Evolutionary conservation across 495 filamentous ascomycete species (phyloP).

Genomic region (Daldinia caldariorum): DNA sequence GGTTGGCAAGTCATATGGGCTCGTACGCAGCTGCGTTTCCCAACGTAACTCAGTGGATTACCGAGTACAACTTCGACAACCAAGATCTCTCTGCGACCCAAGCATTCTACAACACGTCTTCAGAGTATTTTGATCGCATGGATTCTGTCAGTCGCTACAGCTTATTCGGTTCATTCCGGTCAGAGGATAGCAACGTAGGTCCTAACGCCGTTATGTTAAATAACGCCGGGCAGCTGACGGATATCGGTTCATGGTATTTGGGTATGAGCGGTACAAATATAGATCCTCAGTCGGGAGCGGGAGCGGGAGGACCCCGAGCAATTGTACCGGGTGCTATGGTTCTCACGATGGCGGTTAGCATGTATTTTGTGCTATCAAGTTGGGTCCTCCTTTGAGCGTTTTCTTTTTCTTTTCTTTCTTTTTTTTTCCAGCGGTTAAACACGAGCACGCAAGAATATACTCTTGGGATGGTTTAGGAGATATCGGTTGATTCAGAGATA

Average conservation of each 20-base stretch:
- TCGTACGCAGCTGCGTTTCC: constrained; percentile 67
- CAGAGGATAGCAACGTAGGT: constrained; percentile 71
- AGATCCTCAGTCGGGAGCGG: constrained; percentile 37
- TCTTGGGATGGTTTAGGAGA: no score
- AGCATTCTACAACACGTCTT: constrained; percentile 69
- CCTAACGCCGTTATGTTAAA: constrained; percentile 73
- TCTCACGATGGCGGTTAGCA: constrained; percentile 12
- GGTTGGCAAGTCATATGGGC: constrained; percentile 75
- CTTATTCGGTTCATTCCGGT: constrained; percentile 78
- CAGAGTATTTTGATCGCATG: constrained; percentile 71
- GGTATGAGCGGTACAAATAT: constrained; percentile 64
- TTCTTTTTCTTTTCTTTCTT: no score
- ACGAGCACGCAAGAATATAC: no score
- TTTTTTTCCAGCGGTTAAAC: no score
- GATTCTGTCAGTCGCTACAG: constrained; percentile 71
- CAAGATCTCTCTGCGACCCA: constrained; percentile 65
- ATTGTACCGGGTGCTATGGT: constrained; percentile 3
- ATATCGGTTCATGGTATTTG: constrained; percentile 80
- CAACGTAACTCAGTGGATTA: constrained; percentile 74
- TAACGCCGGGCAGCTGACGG: constrained; percentile 68
- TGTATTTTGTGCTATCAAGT: neutral
- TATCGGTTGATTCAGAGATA: no score
- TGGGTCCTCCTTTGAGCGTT: no score
- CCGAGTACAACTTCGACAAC: constrained; percentile 69
- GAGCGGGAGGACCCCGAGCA: neutral